A percentile compares a stretch with the other conserved stretches of the same genome.
Evolutionary conservation across 306 rosid genomes (phyloP).

Genomic region (Gillenia trifoliata): DNA sequence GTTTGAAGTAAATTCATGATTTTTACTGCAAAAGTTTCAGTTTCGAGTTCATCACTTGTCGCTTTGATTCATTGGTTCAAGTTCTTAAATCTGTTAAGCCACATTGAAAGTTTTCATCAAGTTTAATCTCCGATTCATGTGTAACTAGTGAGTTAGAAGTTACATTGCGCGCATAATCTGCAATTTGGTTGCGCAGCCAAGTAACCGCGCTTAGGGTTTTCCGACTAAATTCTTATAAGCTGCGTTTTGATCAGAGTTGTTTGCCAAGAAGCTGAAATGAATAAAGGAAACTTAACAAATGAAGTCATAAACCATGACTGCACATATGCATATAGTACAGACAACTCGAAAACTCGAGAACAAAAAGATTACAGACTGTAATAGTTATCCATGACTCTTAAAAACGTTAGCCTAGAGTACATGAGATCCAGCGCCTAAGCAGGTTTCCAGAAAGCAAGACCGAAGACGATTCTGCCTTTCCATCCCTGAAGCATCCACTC

Average conservation of each 20-base stretch:
- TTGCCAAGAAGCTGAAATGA: neutral
- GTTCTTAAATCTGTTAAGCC: neutral
- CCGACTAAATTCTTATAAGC: neutral
- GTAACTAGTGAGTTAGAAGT: neutral
- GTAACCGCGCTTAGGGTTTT: neutral
- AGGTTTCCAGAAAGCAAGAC: conserved; percentile 34
- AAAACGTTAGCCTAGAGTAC: neutral
- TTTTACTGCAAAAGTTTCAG: neutral
- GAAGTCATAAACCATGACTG: neutral
- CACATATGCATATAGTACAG: neutral
- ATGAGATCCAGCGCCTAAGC: neutral
- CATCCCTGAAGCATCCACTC: conserved; percentile 41
- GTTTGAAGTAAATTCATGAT: too few species aligned
- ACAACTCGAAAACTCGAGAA: neutral
- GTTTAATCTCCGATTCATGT: neutral
- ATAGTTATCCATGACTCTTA: neutral
- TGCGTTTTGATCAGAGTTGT: neutral
- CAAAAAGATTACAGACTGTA: neutral
- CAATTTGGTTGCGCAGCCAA: neutral
- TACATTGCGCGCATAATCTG: neutral
- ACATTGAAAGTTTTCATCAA: neutral
- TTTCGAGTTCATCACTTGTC: neutral
- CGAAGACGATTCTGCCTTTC: conserved; percentile 28
- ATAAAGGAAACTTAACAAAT: neutral
- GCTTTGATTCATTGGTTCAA: neutral